Conservation (phyloP, 2,329 filamentous ascomycete genomes). For the Hawksworthiomyces lignivorus region DNA sequence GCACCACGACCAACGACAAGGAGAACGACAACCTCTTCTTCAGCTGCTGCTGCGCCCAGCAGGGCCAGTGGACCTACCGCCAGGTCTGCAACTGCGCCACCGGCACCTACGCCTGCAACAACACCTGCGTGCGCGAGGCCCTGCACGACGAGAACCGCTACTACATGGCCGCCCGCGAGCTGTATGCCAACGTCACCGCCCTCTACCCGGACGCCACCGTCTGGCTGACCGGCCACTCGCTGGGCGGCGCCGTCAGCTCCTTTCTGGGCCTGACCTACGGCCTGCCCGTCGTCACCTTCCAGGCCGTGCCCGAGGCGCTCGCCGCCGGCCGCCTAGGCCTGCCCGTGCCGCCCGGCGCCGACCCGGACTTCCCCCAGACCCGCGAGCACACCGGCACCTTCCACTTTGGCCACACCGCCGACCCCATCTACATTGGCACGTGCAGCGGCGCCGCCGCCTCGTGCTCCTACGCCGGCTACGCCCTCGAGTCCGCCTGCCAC, state of each 20-base stretch:
- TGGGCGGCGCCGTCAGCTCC: slow-evolving; percentile 84
- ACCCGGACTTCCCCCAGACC: slow-evolving; percentile 63
- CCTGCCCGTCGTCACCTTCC: slow-evolving; percentile 82
- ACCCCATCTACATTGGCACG: slow-evolving; percentile 85
- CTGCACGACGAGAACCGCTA: slow-evolving; percentile 80
- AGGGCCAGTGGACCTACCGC: slow-evolving; percentile 81
- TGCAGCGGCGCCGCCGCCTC: slow-evolving; percentile 86
- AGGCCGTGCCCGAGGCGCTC: slow-evolving; percentile 85
- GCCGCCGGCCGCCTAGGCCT: slow-evolving; percentile 78
- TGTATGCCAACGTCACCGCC: slow-evolving; percentile 87
- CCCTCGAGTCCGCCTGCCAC: slow-evolving; percentile 88
- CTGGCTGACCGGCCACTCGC: slow-evolving; percentile 87
- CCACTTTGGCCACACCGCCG: slow-evolving; percentile 92
- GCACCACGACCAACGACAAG: slow-evolving; percentile 96
- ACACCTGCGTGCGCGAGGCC: slow-evolving; percentile 73
- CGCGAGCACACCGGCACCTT: slow-evolving; percentile 68
- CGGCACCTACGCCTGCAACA: slow-evolving; percentile 81
- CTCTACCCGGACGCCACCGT: slow-evolving; percentile 78
- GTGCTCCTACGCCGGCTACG: slow-evolving; percentile 88
- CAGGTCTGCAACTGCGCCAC: slow-evolving; percentile 92
- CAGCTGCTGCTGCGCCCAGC: slow-evolving; percentile 94
- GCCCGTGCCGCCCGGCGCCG: slow-evolving; percentile 71
- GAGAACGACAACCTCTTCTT: slow-evolving; percentile 97
- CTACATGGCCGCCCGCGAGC: slow-evolving; percentile 78
- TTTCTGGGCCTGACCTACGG: slow-evolving; percentile 87